These are phyloP conservation scores for Fomitopsis serialis DNA, from an alignment of 768 basidiomycete genomes.

Conservation along the genomic window DNA sequence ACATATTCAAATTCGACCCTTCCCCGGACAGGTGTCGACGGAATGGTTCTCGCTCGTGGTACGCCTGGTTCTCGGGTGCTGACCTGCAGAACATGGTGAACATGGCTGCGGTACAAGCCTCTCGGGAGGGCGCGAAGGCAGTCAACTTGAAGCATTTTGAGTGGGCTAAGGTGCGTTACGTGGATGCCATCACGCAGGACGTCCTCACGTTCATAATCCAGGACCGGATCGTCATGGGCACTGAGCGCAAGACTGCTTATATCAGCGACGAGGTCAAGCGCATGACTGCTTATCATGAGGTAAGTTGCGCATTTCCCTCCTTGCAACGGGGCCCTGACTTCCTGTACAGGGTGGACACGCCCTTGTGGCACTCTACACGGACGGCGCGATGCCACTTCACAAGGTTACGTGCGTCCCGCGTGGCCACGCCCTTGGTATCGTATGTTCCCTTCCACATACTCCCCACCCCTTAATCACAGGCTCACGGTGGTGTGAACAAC, in stretches of 20 bases:
- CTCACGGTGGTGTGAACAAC: neutral
- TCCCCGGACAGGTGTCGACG: conserved; percentile 61
- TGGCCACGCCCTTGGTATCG: conserved; percentile 87
- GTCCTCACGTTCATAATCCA: conserved; percentile 17
- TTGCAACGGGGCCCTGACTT: neutral
- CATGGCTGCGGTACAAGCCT: conserved; percentile 92
- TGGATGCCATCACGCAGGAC: neutral
- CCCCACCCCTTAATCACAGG: neutral
- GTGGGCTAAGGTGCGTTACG: conserved; percentile 80
- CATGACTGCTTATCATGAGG: conserved; percentile 96
- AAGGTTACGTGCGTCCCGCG: conserved; percentile 98
- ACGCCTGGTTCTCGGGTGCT: conserved; percentile 94
- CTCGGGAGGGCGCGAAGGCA: conserved; percentile 69
- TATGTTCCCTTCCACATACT: conserved; percentile 36
- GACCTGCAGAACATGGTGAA: conserved; percentile 98
- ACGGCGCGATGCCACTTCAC: conserved; percentile 94
- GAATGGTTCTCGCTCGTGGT: conserved; percentile 84
- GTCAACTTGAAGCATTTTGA: conserved; percentile 85
- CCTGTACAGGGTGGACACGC: conserved; percentile 77
- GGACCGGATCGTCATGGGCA: conserved; percentile 97
- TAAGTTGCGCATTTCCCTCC: conserved; percentile 22
- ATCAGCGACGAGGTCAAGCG: conserved; percentile 84
- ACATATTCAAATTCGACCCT: conserved; percentile 1
- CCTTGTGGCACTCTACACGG: conserved; percentile 89
- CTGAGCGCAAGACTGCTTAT: conserved; percentile 85